Evolutionary conservation across 371 early-diverging fungal genomes (phyloP), one percentile per base, ranked within the genome.

Genomic region (Polyrhizophydium stewartii): DNA sequence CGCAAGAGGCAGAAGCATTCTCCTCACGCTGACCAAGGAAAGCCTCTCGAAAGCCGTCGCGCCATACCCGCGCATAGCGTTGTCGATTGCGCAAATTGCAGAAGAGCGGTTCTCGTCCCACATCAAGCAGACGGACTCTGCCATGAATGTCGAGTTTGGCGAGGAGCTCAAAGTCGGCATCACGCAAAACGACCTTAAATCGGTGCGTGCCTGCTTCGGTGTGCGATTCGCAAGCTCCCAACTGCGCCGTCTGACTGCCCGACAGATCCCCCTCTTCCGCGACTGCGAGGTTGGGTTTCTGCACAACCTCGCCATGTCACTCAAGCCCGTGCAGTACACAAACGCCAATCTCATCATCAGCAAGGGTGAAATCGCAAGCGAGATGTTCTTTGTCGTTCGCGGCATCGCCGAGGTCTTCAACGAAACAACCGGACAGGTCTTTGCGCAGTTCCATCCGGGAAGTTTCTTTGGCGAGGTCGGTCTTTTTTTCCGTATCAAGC

Each of bases 391-490:
- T 62, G 72, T 79, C 40, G 73, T 67, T 2, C 61, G 58, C 13
- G 79, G 79, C 5, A 58, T 51, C 2, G 76, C 75, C 21, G 75
- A 77, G 51, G 75, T 76, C 19, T 73, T 69, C 61, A 60, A 46
- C 41, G 79, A 79, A 45, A 67, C 61, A 10, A 65, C 62, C 40
- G 66, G 63, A 19, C 50, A 55, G 24, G 63, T 67, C 1, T 74
- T 68, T 61, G 77, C 77, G 16, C 58, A 74, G 43, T 76, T 78
- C 55, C 62, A 63, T n/a, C 73, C 79, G 9, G 76, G 76, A 0
- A 61, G 71, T 3, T 79, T 79, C 47, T 79, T 79, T 57, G 79
- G 79, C 2, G 79, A 79, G 63, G 77, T 79, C 43, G 77, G 75
- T 9, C 45, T 77, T 16, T 67, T 78, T 61, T 69, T 72, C 58